A percentile compares a stretch with the other conserved stretches of the same genome.
Evolutionary conservation across 2,329 filamentous ascomycete genomes (phyloP).

Genomic region (Sarocladiaceae sp.): DNA sequence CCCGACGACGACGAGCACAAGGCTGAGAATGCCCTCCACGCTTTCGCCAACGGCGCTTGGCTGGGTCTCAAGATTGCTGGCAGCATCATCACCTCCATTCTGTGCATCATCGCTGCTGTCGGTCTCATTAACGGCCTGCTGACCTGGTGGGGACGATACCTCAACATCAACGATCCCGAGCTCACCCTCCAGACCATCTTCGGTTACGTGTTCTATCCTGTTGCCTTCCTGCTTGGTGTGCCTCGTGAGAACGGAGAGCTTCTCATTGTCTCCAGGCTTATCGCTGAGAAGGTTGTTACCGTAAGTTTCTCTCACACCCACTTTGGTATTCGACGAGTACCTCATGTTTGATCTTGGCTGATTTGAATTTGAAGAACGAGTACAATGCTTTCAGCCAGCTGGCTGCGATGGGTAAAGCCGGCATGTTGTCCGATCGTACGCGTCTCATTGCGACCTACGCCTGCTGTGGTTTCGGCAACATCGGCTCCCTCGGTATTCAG

Average conservation of each 20-base stretch:
- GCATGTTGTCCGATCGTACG: constrained; percentile 59
- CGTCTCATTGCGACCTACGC: constrained; percentile 80
- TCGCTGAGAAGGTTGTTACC: constrained; percentile 78
- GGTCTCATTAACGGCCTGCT: constrained; percentile 69
- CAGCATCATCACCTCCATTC: constrained; percentile 72
- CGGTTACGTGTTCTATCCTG: constrained; percentile 70
- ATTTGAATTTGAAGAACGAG: constrained; percentile 52
- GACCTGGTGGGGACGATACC: constrained; percentile 77
- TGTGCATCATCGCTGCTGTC: constrained; percentile 76
- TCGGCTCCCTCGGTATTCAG: constrained; percentile 81
- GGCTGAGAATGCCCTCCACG: constrained; percentile 75
- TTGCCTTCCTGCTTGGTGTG: constrained; percentile 77
- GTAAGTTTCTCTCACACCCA: constrained; percentile 27
- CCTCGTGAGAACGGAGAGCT: constrained; percentile 54
- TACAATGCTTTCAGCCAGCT: constrained; percentile 65
- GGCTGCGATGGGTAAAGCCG: constrained; percentile 48
- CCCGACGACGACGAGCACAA: constrained; percentile 72
- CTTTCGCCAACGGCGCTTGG: constrained; percentile 80
- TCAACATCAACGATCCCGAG: constrained; percentile 63
- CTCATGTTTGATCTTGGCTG: background rate
- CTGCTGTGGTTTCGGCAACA: constrained; percentile 78
- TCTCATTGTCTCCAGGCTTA: constrained; percentile 68
- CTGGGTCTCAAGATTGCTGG: constrained; percentile 80
- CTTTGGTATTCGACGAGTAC: background rate
- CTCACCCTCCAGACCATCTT: constrained; percentile 68